phyloP scores from a whole-genome alignment of 805 yeast genomes.

The Candida sanyiensis region DNA sequence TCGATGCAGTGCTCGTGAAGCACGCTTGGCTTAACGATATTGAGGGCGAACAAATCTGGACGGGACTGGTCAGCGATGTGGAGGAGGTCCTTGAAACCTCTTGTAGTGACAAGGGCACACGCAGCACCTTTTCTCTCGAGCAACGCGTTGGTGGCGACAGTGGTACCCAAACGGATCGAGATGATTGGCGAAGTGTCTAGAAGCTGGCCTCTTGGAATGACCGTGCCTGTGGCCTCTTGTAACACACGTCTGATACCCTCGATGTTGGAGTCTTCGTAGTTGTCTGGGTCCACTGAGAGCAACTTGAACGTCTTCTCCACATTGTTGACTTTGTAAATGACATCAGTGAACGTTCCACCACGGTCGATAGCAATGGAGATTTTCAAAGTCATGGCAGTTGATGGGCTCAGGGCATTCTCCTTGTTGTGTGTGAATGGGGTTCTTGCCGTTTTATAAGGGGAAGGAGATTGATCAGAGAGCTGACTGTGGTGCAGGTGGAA shows the following conservation, averaged over 20 bases:
- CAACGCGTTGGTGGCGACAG: slow-evolving; percentile 50
- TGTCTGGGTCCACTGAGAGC: slow-evolving; percentile 42
- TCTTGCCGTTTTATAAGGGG: no score
- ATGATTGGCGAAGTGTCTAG: slow-evolving; percentile 34
- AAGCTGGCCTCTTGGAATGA: slow-evolving; percentile 29
- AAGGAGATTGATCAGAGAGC: no score
- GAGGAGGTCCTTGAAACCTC: slow-evolving; percentile 46
- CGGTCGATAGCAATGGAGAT: slow-evolving; percentile 19
- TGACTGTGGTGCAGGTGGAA: background rate
- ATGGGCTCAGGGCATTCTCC: no score
- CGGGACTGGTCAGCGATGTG: slow-evolving; percentile 49
- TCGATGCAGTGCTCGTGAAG: slow-evolving; percentile 41
- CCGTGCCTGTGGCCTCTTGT: slow-evolving; percentile 31
- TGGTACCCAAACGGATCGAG: slow-evolving; percentile 43
- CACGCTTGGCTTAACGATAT: slow-evolving; percentile 42
- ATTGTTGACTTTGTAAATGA: slow-evolving; percentile 36
- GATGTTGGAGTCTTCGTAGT: slow-evolving; percentile 45
- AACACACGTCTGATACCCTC: slow-evolving; percentile 45
- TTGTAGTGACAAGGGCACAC: slow-evolving; percentile 43
- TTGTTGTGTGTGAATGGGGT: no score
- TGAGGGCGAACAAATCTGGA: slow-evolving; percentile 45
- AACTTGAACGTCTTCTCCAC: slow-evolving; percentile 41
- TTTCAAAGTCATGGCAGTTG: slow-evolving; percentile 9
- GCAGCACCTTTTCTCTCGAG: slow-evolving; percentile 47
- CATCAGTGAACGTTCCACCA: slow-evolving; percentile 46